A percentile compares a stretch with the other conserved stretches of the same genome.
phyloP scores from a whole-genome alignment of 768 basidiomycete genomes.

The Trametes villosa region DNA sequence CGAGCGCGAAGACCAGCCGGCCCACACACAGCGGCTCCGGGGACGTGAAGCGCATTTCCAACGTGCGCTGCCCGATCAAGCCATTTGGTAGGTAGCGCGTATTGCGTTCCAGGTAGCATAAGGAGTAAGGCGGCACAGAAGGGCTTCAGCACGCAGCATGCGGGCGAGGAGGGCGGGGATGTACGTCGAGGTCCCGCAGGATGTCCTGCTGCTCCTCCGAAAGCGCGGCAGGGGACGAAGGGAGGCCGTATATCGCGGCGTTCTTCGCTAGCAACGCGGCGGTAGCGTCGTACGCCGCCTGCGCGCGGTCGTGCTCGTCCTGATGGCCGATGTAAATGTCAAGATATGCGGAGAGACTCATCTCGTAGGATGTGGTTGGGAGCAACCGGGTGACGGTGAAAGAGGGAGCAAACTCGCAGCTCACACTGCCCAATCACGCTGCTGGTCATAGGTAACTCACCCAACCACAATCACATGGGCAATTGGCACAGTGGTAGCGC shows the following conservation, averaged over 20 bases:
- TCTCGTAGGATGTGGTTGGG: too few species aligned
- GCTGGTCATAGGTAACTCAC: neutral
- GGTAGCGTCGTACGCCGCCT: slow-evolving; percentile 39
- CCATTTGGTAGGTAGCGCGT: neutral
- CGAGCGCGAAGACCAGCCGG: slow-evolving; percentile 46
- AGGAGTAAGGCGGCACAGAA: neutral
- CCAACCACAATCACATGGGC: slow-evolving; percentile 19
- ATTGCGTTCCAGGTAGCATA: slow-evolving; percentile 19
- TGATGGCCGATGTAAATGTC: slow-evolving; percentile 49
- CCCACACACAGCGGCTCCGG: slow-evolving; percentile 46
- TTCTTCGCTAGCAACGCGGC: slow-evolving; percentile 41
- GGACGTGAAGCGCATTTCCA: slow-evolving; percentile 39
- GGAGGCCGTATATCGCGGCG: slow-evolving; percentile 47
- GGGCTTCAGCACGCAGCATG: neutral
- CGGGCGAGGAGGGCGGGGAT: neutral
- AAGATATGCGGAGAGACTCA: slow-evolving; percentile 34
- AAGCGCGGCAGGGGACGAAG: slow-evolving; percentile 42
- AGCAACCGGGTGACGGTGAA: too few species aligned
- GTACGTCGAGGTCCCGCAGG: slow-evolving; percentile 42
- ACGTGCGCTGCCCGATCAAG: slow-evolving; percentile 29
- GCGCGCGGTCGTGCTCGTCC: slow-evolving; percentile 30
- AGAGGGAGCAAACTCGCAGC: too few species aligned
- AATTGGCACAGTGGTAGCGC: slow-evolving; percentile 43
- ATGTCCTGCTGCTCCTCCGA: slow-evolving; percentile 49
- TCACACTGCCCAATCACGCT: too few species aligned